Conservation (phyloP, 1,284 basidiomycete species). For the Puccinia horiana region DNA sequence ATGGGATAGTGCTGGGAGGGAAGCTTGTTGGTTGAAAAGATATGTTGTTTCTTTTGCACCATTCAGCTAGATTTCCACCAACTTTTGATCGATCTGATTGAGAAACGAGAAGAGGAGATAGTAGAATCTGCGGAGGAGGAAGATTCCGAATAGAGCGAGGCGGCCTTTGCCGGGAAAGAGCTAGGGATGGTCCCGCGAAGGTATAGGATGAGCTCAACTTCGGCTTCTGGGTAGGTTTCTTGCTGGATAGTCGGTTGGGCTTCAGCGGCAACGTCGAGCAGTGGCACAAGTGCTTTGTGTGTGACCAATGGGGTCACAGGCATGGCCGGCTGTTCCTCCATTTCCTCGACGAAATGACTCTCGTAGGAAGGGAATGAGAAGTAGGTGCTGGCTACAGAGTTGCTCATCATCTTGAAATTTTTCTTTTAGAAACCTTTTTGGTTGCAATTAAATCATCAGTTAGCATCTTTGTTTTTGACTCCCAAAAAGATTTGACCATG, state of each 20-base stretch:
- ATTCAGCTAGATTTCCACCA: neutral
- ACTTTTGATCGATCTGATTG: neutral
- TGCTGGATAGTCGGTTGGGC: constrained; percentile 1
- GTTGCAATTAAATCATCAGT: too few relatives aligned
- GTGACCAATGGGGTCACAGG: neutral
- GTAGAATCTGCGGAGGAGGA: neutral
- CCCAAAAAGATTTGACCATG: too few relatives aligned
- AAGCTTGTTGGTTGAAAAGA: too few relatives aligned
- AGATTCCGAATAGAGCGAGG: neutral
- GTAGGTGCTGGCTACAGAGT: neutral
- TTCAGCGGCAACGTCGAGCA: neutral
- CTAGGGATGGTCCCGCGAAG: neutral
- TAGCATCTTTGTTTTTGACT: too few relatives aligned
- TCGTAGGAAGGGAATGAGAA: constrained; percentile 15
- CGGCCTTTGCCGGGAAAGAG: neutral
- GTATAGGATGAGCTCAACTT: constrained; percentile 6
- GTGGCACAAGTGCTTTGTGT: neutral
- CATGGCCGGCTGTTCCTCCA: neutral
- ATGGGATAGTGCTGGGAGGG: too few relatives aligned
- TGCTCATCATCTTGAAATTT: neutral
- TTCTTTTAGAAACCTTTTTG: too few relatives aligned
- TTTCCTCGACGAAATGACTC: neutral
- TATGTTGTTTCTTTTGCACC: neutral
- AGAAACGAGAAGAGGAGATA: neutral
- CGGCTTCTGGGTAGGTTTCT: neutral